Evolutionary conservation across 805 yeast species (phyloP), one percentile per base, ranked within the genome.

Genomic region (Kodamaea hsintzibuensis): DNA sequence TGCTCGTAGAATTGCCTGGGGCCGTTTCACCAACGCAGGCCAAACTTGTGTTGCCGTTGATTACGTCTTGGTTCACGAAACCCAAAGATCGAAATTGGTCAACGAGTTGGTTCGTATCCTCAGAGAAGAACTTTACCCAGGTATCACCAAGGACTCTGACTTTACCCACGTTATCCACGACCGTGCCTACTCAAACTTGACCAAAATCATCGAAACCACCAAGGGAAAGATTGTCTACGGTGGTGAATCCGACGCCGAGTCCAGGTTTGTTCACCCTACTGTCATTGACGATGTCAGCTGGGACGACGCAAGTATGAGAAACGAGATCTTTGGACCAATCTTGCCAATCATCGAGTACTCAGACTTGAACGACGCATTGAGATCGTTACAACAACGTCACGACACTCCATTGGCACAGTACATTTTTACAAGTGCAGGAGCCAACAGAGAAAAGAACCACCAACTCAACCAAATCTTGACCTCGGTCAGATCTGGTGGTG

Each of bases 11-110:
- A 71, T 90, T 13, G 78, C 80, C 1, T 89, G 95, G 89, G 93
- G 92, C 14, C 83, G 86, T 60, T 86, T 86, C 64, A 71, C 82
- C 33, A 93, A 91, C 66, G 82, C 88, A 14, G 98, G 98, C 14
- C 98, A 92, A 73, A 85, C 95, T 1, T 92, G 98, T 74, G 88
- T 90, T 40, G 89, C 96, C 8, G 88, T 92, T 7, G 98, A 93
- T 71, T 92, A 91, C 64, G 72, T 88, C 4, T 62, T 90, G 45
- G 87, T 84, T n/a, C 90, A 87, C 55, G 82, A 78, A 53, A 67
- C 76, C 2, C 69, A 84, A 18, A 82, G 85, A 62, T 81, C 74
- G 25, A 72, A 80, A 57, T 81, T 89, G 49, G 69, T 83, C 7
- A 60, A 60, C 0, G 74, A 70, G 6, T 64, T 82, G 52, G 62